Percentiles rank a stretch among this genome's conserved stretches.
These are phyloP conservation scores for Yamadazyma epiphylla DNA, from an alignment of 1,139 yeast species.

Conservation along the genomic window DNA sequence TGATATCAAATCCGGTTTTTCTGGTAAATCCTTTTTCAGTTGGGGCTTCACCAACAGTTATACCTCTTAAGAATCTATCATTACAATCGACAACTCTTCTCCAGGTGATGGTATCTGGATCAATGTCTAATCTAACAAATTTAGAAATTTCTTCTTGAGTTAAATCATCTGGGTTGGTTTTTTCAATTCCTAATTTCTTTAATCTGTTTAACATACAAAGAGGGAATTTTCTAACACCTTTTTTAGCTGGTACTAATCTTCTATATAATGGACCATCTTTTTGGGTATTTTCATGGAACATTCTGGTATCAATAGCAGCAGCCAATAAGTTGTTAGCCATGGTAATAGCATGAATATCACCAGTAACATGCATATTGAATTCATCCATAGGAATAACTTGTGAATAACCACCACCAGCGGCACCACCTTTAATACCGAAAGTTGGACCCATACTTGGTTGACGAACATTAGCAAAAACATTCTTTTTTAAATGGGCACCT, in stretches of 20 bases:
- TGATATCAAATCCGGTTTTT: slow-evolving; percentile 91
- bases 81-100: slow-evolving; percentile 95
- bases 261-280: slow-evolving; percentile 82
- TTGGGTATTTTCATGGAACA: slow-evolving; percentile 96
- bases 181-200: slow-evolving; percentile 73
- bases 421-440: slow-evolving; percentile 98
- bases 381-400: slow-evolving; percentile 99
- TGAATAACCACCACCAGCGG: slow-evolving; percentile 99
- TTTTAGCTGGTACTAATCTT: slow-evolving; percentile 83
- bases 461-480: slow-evolving; percentile 92
- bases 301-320: slow-evolving; percentile 96
- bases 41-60: slow-evolving; percentile 90
- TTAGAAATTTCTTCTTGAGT: slow-evolving; percentile 71
- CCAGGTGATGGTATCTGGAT: slow-evolving; percentile 93
- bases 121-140: slow-evolving; percentile 87
- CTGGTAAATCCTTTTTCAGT: slow-evolving; percentile 91
- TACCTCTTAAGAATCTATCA: slow-evolving; percentile 88
- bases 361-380: slow-evolving; percentile 96
- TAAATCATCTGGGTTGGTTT: slow-evolving; percentile 78
- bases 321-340: slow-evolving; percentile 95
- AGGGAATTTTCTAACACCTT: slow-evolving; percentile 77
- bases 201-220: slow-evolving; percentile 76
- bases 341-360: slow-evolving; percentile 96
- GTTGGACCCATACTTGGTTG: slow-evolving; percentile 99
- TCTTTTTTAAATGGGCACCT: slow-evolving; percentile 85